These are phyloP conservation scores for Paraphaeosphaeria sporulosa DNA, from an alignment of 2,329 filamentous ascomycete genomes.

Conservation along the genomic window DNA sequence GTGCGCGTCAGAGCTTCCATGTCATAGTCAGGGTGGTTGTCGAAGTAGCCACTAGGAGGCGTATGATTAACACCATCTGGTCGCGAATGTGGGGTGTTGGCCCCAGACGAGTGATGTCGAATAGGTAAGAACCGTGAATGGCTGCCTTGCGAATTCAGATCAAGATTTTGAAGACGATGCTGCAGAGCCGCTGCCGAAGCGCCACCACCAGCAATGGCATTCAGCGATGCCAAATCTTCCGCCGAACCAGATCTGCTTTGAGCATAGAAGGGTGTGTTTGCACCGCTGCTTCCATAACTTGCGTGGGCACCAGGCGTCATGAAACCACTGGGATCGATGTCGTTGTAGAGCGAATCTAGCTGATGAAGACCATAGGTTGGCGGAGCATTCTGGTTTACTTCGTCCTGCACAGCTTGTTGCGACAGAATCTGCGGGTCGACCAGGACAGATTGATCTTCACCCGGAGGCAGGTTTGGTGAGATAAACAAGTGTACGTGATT, in stretches of 20 bases:
- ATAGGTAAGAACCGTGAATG: conserved; percentile 23
- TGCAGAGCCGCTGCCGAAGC: conserved; percentile 71
- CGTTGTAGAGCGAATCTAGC: conserved; percentile 89
- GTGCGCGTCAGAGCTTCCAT: conserved; percentile 57
- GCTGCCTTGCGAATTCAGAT: conserved; percentile 47
- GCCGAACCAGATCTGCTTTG: conserved; percentile 75
- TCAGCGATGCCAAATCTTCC: conserved; percentile 78
- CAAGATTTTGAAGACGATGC: conserved; percentile 67
- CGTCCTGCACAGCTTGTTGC: conserved; percentile 58
- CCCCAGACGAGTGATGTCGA: conserved; percentile 44
- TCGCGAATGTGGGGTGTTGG: conserved; percentile 43
- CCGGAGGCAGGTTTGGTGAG: conserved; percentile 88
- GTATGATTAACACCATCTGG: conserved; percentile 32
- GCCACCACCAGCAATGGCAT: conserved; percentile 47
- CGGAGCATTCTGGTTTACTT: conserved; percentile 75
- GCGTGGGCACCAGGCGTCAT: conserved; percentile 72
- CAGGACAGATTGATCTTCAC: conserved; percentile 80
- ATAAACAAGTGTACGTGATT: conserved; percentile 94
- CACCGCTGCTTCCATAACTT: conserved; percentile 62
- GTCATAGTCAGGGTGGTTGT: conserved; percentile 46
- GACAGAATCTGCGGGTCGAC: conserved; percentile 50
- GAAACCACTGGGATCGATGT: conserved; percentile 81
- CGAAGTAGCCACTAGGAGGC: conserved; percentile 31
- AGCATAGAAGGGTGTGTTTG: conserved; percentile 81
- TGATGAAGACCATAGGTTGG: conserved; percentile 91